phyloP scores from a whole-genome alignment of 305 asterid species.

The Fraxinus angustifolia region DNA sequence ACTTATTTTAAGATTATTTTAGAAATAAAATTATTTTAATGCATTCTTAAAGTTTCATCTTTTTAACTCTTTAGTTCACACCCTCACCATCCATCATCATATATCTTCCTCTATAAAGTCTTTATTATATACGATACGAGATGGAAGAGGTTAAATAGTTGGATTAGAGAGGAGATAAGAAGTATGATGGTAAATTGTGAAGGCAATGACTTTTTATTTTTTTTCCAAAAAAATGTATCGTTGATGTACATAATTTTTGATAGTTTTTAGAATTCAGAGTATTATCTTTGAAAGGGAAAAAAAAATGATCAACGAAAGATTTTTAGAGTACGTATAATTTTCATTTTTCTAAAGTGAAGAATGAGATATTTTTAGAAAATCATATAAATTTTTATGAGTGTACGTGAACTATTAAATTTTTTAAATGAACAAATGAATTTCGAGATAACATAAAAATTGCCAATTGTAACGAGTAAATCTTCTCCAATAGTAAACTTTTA shows the following conservation, averaged over 20 bases:
- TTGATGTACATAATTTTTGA: not conserved
- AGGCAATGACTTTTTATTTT: not conserved
- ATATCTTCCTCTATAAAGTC: not conserved
- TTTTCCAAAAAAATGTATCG: too few relatives aligned
- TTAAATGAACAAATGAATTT: not conserved
- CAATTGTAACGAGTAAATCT: not conserved
- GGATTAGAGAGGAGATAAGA: not conserved
- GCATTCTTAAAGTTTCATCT: not conserved
- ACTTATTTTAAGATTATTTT: not conserved
- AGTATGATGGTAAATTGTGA: not conserved
- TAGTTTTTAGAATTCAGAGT: not conserved
- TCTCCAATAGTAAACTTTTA: not conserved
- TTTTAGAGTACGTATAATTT: not conserved
- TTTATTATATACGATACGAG: not conserved
- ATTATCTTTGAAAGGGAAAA: not conserved
- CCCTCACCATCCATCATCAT: not conserved
- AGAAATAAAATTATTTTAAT: not conserved
- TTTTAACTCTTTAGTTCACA: not conserved
- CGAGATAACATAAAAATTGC: not conserved
- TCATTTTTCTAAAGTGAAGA: not conserved
- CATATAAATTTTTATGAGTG: not conserved
- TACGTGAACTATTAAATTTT: not conserved
- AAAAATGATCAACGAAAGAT: not conserved
- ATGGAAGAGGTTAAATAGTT: not conserved
- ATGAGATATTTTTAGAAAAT: not conserved